Conservation (phyloP, 495 filamentous ascomycete species). For the Hypoxylon fragiforme region DNA sequence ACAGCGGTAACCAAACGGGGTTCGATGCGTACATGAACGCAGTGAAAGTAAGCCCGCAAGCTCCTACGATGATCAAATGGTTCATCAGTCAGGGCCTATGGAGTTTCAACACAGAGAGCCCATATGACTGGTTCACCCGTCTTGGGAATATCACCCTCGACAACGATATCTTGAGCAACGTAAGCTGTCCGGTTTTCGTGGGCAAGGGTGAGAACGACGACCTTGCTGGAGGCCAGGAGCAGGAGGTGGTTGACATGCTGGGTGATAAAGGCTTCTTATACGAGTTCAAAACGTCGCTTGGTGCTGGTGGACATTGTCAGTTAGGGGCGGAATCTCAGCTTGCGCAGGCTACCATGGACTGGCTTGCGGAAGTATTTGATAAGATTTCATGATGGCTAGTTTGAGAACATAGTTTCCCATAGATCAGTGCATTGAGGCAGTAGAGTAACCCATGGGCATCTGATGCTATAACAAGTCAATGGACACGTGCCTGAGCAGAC, state of each 20-base stretch:
- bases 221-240: constrained; percentile 37
- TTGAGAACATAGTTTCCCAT: no score
- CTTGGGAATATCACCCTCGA: constrained; percentile 29
- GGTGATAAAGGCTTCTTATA: constrained; percentile 35
- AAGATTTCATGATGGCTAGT: constrained; percentile 2
- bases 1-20: constrained; percentile 9
- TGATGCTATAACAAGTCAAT: no score
- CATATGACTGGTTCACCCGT: constrained; percentile 37
- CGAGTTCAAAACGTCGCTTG: constrained; percentile 30
- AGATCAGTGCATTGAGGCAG: no score
- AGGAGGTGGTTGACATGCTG: constrained; percentile 32
- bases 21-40: constrained; percentile 25
- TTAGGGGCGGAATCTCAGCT: constrained; percentile 22
- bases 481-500: no score
- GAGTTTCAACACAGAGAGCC: constrained; percentile 41
- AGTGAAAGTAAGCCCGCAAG: not conserved
- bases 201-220: constrained; percentile 40
- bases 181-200: constrained; percentile 43
- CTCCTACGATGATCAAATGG: constrained; percentile 35
- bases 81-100: constrained; percentile 46
- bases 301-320: constrained; percentile 29
- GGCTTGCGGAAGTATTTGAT: constrained; percentile 15
- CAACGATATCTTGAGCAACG: constrained; percentile 29
- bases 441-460: no score
- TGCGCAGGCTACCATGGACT: constrained; percentile 16